Evolutionary conservation across 2,329 filamentous ascomycete species (phyloP), one percentile per base, ranked within the genome.

Genomic region (Beauveria brongniartii): DNA sequence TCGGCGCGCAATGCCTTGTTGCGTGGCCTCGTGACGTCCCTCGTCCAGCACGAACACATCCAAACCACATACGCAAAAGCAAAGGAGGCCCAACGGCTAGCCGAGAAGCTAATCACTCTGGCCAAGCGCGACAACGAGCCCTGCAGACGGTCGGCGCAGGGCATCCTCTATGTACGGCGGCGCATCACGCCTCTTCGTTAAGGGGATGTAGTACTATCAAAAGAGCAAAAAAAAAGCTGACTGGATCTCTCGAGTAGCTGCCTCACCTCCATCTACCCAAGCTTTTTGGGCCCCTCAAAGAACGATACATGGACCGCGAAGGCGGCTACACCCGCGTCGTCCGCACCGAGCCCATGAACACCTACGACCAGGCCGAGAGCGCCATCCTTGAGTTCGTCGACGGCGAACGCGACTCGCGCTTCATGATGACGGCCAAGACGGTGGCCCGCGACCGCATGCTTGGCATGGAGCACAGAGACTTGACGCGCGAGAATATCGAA

Each of bases 311-410:
- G 51, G 71, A 80, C 59, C 86, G 94, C 54, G 89, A 90, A 1
- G 94, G 94, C 64, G 94, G 94, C 61, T 99, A 97, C 81, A 99
- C 94, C 20, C 90, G 94, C 48, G 90, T 99, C 12, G 85, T 97
- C 53, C 90, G 92, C 67, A 92, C 95, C 65, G 93, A 97, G 76
- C 90, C 94, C 61, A 84, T 89, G 69, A 91, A 93, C 74, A 82
- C 84, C 69, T 80, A 81, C 72, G 93, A 97, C 74, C 91, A 97
- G 77, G 93, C 90, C 9, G 84, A 87, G 65, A 92, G 89, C 40
- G 93, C 94, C 24, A 92, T 99, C 65, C 86, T 99, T 53, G 92
- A 97, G 76, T 84, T 99, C 37, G 92, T 99, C 64, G 94, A 99
- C 75, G 92, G 93, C 41, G 91, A 92, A 40, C 89, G 88, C 72